These are phyloP conservation scores for Ustilago lituana DNA, from an alignment of 1,284 basidiomycete genomes.

Conservation along the genomic window DNA sequence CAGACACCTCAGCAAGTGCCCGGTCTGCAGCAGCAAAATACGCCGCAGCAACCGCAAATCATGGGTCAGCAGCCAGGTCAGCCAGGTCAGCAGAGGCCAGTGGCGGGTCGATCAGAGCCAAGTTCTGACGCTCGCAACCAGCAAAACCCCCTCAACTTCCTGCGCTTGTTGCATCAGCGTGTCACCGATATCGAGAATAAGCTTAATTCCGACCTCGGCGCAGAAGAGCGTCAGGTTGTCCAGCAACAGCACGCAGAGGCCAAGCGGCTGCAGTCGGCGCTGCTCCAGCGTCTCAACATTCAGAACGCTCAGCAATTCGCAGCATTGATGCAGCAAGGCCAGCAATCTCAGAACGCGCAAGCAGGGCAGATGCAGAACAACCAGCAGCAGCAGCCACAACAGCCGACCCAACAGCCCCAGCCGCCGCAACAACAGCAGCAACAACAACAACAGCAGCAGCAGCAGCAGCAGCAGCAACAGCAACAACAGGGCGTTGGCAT, in stretches of 20 bases:
- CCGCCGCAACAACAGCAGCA: conserved; percentile 10
- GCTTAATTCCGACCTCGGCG: conserved; percentile 42
- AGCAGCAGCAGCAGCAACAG: conserved; percentile 28
- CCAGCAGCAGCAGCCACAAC: conserved; percentile 18
- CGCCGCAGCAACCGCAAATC: conserved; percentile 29
- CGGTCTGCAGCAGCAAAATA: conserved; percentile 18
- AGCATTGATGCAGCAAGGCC: conserved; percentile 34
- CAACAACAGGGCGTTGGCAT: conserved; percentile 18
- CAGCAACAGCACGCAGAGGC: conserved; percentile 52
- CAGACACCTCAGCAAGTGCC: conserved; percentile 23
- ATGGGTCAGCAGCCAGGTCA: conserved; percentile 34
- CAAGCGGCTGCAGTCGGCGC: conserved; percentile 40
- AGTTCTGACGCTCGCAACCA: conserved; percentile 22
- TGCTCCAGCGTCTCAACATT: conserved; percentile 46
- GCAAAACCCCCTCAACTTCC: conserved; percentile 50
- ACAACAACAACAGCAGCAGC: no score
- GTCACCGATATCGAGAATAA: conserved; percentile 54
- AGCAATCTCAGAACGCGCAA: conserved; percentile 21
- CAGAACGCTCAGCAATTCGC: conserved; percentile 45
- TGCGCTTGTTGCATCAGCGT: conserved; percentile 55
- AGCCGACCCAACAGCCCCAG: conserved; percentile 10
- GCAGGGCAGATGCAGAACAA: conserved; percentile 18
- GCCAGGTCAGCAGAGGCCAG: conserved; percentile 29
- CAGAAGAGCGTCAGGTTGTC: conserved; percentile 45
- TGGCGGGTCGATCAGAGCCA: conserved; percentile 15